Percentiles rank a stretch among this genome's conserved stretches.
Evolutionary conservation across 2,329 filamentous ascomycete genomes (phyloP).

Genomic region (Penicillium sp.): DNA sequence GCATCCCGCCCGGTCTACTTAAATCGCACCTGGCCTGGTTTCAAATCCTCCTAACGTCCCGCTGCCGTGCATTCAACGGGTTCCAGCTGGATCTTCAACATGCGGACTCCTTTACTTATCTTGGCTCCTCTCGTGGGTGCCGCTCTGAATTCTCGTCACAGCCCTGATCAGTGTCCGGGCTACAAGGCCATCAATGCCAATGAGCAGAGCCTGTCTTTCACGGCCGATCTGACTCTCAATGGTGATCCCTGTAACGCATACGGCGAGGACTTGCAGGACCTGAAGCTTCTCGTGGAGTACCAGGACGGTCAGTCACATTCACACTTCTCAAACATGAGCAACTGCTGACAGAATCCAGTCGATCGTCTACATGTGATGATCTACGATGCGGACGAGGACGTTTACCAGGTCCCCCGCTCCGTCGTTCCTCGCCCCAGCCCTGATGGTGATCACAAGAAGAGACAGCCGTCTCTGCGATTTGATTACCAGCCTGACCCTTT

Average conservation of each 20-base stretch:
- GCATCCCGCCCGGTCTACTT: background rate
- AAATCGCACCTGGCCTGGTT: background rate
- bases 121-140: slow-evolving; percentile 31
- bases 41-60: background rate
- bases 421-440: slow-evolving; percentile 62
- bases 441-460: slow-evolving; percentile 46
- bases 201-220: slow-evolving; percentile 51
- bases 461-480: slow-evolving; percentile 46
- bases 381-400: slow-evolving; percentile 65
- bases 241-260: slow-evolving; percentile 63
- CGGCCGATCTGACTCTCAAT: slow-evolving; percentile 67
- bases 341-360: slow-evolving; percentile 42
- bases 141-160: slow-evolving; percentile 17
- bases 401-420: slow-evolving; percentile 71
- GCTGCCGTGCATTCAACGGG: slow-evolving; percentile 5
- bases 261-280: slow-evolving; percentile 55
- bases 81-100: slow-evolving; percentile 14
- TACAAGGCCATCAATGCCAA: slow-evolving; percentile 39
- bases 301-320: slow-evolving; percentile 50
- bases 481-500: slow-evolving; percentile 59
- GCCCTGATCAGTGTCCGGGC: slow-evolving; percentile 33
- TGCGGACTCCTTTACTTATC: slow-evolving; percentile 28
- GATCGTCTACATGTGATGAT: slow-evolving; percentile 73
- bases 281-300: slow-evolving; percentile 61
- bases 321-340: background rate